Conservation (phyloP, 1,139 yeast genomes). For the Debaryomyces nepalensis region DNA sequence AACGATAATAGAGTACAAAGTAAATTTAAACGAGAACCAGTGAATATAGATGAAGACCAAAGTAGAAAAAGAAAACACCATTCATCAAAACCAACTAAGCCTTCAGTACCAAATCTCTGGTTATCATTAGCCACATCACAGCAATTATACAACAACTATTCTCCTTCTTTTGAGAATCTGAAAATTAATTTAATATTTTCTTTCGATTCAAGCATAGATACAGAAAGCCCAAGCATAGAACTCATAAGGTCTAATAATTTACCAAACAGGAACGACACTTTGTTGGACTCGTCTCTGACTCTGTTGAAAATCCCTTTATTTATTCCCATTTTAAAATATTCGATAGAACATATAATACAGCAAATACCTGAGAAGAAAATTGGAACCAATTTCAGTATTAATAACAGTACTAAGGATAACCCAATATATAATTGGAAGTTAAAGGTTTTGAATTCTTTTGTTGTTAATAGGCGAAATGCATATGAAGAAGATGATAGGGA, state of each 20-base stretch:
- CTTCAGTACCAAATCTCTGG: conserved; percentile 18
- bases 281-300: neutral
- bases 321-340: conserved; percentile 44
- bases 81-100: conserved; percentile 6
- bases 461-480: conserved; percentile 34
- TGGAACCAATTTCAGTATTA: conserved; percentile 21
- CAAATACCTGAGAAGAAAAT: conserved; percentile 33
- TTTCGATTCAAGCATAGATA: conserved; percentile 59
- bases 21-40: conserved; percentile 9
- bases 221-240: conserved; percentile 44
- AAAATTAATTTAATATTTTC: conserved; percentile 56
- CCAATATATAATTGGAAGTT: conserved; percentile 39
- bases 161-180: conserved; percentile 28
- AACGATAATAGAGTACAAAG: conserved; percentile 36
- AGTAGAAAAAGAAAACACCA: conserved; percentile 16
- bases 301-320: conserved; percentile 37
- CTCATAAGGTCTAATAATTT: conserved; percentile 29
- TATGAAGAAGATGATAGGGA: conserved; percentile 21
- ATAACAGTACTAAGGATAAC: conserved; percentile 23
- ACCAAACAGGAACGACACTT: conserved; percentile 3
- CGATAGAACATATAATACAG: conserved; percentile 41
- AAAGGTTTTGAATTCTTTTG: conserved; percentile 34
- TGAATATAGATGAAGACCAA: conserved; percentile 15
- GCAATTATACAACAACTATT: conserved; percentile 45
- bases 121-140: conserved; percentile 44